Conservation (phyloP, 2,329 filamentous ascomycete genomes). For the Pseudocercospora pini-densiflorae region DNA sequence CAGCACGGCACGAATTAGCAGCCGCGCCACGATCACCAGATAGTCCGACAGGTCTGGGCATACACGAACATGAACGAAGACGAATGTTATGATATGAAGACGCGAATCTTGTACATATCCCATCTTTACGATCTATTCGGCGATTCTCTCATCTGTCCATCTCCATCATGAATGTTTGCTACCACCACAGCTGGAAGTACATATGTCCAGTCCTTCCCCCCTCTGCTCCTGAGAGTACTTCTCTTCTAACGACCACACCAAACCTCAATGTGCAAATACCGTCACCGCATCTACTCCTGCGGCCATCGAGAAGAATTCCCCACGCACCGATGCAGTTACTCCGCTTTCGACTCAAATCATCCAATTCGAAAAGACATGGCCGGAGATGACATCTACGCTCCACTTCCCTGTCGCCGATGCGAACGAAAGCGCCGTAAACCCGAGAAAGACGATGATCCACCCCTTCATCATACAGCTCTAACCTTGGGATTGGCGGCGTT, state of each 20-base stretch:
- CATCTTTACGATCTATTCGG: background rate
- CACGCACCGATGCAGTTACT: conserved; percentile 16
- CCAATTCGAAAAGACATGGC: background rate
- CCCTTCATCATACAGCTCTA: background rate
- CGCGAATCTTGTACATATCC: background rate
- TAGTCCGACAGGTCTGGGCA: background rate
- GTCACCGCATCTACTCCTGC: conserved; percentile 15
- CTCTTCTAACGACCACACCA: too few relatives aligned
- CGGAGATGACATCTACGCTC: background rate
- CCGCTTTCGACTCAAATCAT: background rate
- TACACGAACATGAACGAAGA: conserved; percentile 1
- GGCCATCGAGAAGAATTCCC: conserved; percentile 17
- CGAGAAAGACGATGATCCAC: background rate
- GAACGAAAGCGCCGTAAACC: background rate
- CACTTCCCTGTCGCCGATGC: background rate
- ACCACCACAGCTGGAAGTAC: background rate
- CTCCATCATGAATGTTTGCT: background rate
- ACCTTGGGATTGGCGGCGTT: background rate
- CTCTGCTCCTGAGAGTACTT: too few relatives aligned
- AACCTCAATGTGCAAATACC: conserved; percentile 22
- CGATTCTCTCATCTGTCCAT: background rate
- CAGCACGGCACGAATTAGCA: conserved; percentile 1
- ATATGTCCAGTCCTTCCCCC: too few relatives aligned
- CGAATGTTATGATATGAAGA: background rate
- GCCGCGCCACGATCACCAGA: conserved; percentile 4